Conservation (phyloP, 2,329 filamentous ascomycete genomes). For the Sphaceloma murrayae region DNA sequence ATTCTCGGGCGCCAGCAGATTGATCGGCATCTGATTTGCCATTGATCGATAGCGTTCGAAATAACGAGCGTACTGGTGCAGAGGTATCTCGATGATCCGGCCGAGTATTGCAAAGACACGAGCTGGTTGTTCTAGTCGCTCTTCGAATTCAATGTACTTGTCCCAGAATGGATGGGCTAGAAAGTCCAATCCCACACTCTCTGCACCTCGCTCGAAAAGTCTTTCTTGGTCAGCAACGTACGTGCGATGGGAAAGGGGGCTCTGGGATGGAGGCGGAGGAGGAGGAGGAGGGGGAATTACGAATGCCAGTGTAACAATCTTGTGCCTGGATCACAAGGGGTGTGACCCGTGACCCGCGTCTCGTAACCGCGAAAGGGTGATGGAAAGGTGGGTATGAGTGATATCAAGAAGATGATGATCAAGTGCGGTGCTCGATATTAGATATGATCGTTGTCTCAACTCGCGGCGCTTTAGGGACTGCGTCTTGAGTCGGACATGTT, state of each 20-base stretch:
- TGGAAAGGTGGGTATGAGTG: conserved; percentile 33
- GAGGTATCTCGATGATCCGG: conserved; percentile 78
- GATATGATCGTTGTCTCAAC: conserved; percentile 6
- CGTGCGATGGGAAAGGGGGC: too few relatives aligned
- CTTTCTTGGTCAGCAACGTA: conserved; percentile 49
- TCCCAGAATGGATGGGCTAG: conserved; percentile 96
- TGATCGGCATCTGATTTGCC: conserved; percentile 60
- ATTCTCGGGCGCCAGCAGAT: conserved; percentile 62
- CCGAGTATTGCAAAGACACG: conserved; percentile 76
- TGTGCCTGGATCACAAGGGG: background rate
- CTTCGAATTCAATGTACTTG: conserved; percentile 95
- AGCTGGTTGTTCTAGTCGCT: conserved; percentile 73
- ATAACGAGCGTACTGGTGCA: conserved; percentile 93
- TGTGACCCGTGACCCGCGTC: too few relatives aligned
- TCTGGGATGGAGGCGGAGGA: conserved; percentile 30
- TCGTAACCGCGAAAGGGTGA: too few relatives aligned
- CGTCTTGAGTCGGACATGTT: conserved; percentile 16
- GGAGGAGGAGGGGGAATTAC: conserved; percentile 4
- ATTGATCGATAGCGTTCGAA: conserved; percentile 81
- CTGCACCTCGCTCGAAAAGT: conserved; percentile 82
- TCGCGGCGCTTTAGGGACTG: conserved; percentile 13
- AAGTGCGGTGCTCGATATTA: conserved; percentile 8
- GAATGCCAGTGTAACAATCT: background rate
- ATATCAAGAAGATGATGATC: conserved; percentile 18
- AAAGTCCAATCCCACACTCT: conserved; percentile 82